These are phyloP conservation scores for Termitomyces sp. DNA, from an alignment of 768 basidiomycete genomes.

Conservation along the genomic window DNA sequence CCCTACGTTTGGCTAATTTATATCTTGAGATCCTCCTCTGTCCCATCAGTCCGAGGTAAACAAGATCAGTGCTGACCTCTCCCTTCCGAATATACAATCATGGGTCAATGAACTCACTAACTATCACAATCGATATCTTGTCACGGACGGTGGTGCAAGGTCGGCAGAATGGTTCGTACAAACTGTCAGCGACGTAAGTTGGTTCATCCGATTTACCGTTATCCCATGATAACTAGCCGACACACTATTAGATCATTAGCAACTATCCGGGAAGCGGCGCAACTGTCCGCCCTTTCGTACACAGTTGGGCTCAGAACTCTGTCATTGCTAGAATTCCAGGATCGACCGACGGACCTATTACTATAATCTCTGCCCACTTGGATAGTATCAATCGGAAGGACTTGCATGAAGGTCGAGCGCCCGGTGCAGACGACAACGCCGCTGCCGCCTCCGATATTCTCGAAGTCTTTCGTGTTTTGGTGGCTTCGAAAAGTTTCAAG, in stretches of 20 bases:
- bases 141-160: constrained; percentile 25
- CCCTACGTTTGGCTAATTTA: not conserved
- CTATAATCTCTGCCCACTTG: constrained; percentile 27
- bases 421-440: constrained; percentile 38
- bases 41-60: constrained; percentile 22
- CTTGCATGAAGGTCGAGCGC: constrained; percentile 23
- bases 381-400: constrained; percentile 27
- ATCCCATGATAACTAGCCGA: not conserved
- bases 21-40: constrained; percentile 22
- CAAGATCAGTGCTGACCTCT: constrained; percentile 20
- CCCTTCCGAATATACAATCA: constrained; percentile 24
- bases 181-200: constrained; percentile 22
- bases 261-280: constrained; percentile 22
- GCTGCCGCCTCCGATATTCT: constrained; percentile 44
- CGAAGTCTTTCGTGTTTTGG: constrained; percentile 39
- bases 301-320: constrained; percentile 18
- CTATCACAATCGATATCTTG: constrained; percentile 36
- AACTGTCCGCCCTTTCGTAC: constrained; percentile 17
- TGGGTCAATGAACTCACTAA: constrained; percentile 28
- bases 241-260: constrained; percentile 17
- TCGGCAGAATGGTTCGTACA: constrained; percentile 31
- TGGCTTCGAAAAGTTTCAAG: constrained; percentile 34
- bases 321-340: constrained; percentile 22
- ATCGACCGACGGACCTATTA: constrained; percentile 15
- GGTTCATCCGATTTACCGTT: not conserved